Evolutionary conservation across 2,329 filamentous ascomycete genomes (phyloP).

Genomic region (Hypocrella siamensis): DNA sequence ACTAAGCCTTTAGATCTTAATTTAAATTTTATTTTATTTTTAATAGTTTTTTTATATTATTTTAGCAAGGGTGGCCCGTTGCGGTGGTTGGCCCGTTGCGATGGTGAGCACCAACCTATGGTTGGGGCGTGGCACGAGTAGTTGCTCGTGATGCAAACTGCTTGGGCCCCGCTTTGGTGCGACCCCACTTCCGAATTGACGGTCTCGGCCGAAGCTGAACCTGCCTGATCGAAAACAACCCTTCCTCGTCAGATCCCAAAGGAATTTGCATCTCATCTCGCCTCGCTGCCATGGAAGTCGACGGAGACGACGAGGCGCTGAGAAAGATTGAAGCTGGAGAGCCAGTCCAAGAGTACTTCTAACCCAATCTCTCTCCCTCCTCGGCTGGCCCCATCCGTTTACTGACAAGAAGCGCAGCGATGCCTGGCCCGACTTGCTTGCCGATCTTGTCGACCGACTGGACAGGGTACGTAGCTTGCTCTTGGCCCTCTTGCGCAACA

Average conservation of each 20-base stretch:
- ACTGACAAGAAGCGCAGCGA: conserved; percentile 31
- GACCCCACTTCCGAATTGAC: conserved; percentile 10
- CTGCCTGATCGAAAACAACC: too few relatives aligned
- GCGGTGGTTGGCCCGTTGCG: too few relatives aligned
- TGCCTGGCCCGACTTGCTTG: conserved; percentile 53
- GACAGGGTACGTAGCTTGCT: conserved; percentile 33
- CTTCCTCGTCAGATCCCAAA: too few relatives aligned
- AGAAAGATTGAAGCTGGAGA: conserved; percentile 32
- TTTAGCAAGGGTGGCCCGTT: too few relatives aligned
- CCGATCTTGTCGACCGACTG: conserved; percentile 49
- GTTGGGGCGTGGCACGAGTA: conserved; percentile 4
- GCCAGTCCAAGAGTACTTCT: conserved; percentile 34
- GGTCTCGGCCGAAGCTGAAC: too few relatives aligned
- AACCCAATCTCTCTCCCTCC: conserved; percentile 4
- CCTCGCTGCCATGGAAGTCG: conserved; percentile 33
- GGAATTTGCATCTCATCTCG: too few relatives aligned
- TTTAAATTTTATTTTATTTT: too few relatives aligned
- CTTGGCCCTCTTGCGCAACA: background rate
- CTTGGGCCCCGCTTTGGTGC: conserved; percentile 11
- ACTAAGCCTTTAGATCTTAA: too few relatives aligned
- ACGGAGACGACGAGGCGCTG: conserved; percentile 34
- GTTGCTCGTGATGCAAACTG: background rate
- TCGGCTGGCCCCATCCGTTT: conserved; percentile 6
- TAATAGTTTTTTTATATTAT: too few relatives aligned
- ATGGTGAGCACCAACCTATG: too few relatives aligned